A percentile compares a stretch with the other conserved stretches of the same genome.
These are phyloP conservation scores for Oemleria cerasiformis DNA, from an alignment of 306 rosid species.

Conservation along the genomic window DNA sequence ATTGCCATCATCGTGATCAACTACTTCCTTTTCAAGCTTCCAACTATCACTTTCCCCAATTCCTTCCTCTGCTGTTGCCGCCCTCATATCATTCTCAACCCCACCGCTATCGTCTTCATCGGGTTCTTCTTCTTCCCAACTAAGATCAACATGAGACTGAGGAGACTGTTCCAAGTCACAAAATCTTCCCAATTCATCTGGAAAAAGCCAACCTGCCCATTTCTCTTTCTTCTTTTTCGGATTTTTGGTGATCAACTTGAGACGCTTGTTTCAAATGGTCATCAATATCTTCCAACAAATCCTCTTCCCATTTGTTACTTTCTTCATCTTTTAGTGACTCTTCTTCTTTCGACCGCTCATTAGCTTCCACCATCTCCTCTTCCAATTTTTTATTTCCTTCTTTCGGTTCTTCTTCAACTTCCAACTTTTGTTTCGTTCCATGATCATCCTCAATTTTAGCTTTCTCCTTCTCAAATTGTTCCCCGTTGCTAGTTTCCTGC, in stretches of 20 bases:
- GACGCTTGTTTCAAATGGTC: not conserved
- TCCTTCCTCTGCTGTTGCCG: not conserved
- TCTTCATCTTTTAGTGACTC: not conserved
- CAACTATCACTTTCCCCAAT: conserved; percentile 4
- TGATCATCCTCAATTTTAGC: not conserved
- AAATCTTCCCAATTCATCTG: not conserved
- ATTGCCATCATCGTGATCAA: no score
- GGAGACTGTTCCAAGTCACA: no score
- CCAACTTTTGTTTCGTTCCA: not conserved
- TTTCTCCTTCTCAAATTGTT: not conserved
- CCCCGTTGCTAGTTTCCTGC: not conserved
- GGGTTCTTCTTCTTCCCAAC: not conserved
- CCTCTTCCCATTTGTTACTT: not conserved
- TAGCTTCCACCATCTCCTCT: not conserved
- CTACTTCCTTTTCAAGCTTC: no score
- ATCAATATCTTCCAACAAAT: not conserved
- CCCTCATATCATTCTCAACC: not conserved
- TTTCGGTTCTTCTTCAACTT: not conserved
- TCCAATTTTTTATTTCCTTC: conserved; percentile 7
- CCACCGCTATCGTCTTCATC: not conserved
- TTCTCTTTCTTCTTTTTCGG: not conserved
- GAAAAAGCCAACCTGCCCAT: not conserved
- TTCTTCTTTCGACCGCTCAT: not conserved
- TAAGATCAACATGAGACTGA: no score
- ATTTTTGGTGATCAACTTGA: not conserved